Evolutionary conservation across 495 filamentous ascomycete genomes (phyloP).

Genomic region (Hypoxylon intermedium): DNA sequence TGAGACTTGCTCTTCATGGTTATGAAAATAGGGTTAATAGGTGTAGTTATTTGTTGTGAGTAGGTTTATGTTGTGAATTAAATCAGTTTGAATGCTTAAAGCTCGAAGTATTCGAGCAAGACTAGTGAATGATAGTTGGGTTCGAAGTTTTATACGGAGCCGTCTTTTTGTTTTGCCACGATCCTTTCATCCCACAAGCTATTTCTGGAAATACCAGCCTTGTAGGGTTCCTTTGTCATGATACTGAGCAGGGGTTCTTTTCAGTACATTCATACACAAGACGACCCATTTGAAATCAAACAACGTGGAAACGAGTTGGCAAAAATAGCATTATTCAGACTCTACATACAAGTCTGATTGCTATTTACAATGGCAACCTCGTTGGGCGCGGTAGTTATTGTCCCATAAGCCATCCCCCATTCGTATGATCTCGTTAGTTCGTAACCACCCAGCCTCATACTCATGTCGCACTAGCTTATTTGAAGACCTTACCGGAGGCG

Average conservation of each 20-base stretch:
- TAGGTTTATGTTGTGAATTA: neutral
- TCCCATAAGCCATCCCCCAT: slow-evolving; percentile 20
- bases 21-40: neutral
- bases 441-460: slow-evolving; percentile 31
- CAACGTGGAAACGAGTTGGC: slow-evolving; percentile 11
- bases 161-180: neutral
- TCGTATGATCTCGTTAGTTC: slow-evolving; percentile 40
- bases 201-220: neutral
- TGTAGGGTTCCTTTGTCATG: slow-evolving; percentile 6
- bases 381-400: slow-evolving; percentile 12
- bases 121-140: neutral
- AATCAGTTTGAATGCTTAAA: neutral
- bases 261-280: no score
- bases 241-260: neutral
- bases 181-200: neutral
- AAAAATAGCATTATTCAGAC: slow-evolving; percentile 27
- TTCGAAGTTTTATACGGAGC: slow-evolving; percentile 8
- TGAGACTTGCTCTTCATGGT: slow-evolving; percentile 29
- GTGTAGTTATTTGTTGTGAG: neutral
- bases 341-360: slow-evolving; percentile 15
- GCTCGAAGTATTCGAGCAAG: neutral
- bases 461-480: slow-evolving; percentile 66
- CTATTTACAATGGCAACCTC: slow-evolving; percentile 17
- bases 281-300: neutral
- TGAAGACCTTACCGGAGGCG: slow-evolving; percentile 94